These are phyloP conservation scores for Anastatica hierochuntica DNA, from an alignment of 345 rosid species.

Conservation along the genomic window DNA sequence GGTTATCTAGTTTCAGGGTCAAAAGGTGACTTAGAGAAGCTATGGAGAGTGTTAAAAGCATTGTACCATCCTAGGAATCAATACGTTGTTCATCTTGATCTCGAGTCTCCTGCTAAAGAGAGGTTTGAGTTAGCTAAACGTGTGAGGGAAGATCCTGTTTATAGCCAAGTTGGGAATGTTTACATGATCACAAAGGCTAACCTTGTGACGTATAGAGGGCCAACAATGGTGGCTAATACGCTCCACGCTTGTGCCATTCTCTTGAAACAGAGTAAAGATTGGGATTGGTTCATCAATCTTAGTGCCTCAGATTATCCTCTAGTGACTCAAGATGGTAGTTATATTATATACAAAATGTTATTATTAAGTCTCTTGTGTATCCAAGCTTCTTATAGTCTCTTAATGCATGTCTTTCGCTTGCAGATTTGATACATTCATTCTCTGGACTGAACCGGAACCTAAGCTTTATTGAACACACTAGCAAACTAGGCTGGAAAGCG, in stretches of 20 bases:
- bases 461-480: constrained; percentile 51
- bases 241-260: constrained; percentile 61
- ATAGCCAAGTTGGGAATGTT: constrained; percentile 61
- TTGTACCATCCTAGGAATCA: constrained; percentile 88
- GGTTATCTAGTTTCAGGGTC: constrained; percentile 94
- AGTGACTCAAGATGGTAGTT: constrained; percentile 52
- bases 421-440: constrained; percentile 56
- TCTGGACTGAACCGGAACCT: constrained; percentile 48
- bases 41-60: constrained; percentile 86
- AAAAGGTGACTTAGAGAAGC: constrained; percentile 76
- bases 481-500: constrained; percentile 95
- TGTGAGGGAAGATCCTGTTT: constrained; percentile 60
- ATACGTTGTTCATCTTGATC: constrained; percentile 87
- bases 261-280: constrained; percentile 39
- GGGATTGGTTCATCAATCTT: constrained; percentile 72
- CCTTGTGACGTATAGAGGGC: constrained; percentile 20
- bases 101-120: constrained; percentile 76
- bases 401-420: neutral
- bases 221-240: constrained; percentile 48
- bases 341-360: neutral
- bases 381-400: neutral
- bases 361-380: no score
- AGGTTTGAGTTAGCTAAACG: constrained; percentile 71
- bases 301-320: constrained; percentile 63
- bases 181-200: constrained; percentile 73